Percentiles rank a stretch among this genome's conserved stretches.
phyloP scores from a whole-genome alignment of 768 basidiomycete species.

The Tephrocybe sp. region DNA sequence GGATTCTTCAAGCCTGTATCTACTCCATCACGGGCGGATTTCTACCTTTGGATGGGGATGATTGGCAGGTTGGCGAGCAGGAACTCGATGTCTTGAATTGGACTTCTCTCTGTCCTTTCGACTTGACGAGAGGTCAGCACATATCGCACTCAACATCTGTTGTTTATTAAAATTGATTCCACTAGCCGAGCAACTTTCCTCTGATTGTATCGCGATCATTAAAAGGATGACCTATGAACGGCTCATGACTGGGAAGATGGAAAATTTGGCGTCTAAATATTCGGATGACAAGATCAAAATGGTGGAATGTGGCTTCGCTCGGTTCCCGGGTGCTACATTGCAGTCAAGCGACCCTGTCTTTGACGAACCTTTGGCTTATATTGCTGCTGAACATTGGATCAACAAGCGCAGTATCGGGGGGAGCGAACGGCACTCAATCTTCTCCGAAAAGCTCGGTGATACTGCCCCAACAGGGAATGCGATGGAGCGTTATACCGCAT shows the following conservation, averaged over 20 bases:
- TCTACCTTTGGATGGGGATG: background rate
- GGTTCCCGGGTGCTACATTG: background rate
- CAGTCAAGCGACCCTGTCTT: background rate
- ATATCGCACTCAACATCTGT: too few species aligned
- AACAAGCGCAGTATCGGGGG: background rate
- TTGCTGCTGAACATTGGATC: constrained; percentile 3
- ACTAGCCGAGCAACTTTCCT: background rate
- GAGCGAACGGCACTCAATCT: background rate
- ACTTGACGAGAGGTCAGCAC: background rate
- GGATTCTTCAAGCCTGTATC: background rate
- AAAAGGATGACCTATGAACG: background rate
- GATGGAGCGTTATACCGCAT: background rate
- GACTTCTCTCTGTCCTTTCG: background rate
- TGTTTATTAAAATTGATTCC: background rate
- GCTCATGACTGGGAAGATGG: background rate
- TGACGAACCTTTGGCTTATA: constrained; percentile 1
- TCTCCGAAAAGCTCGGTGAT: background rate
- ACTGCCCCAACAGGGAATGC: background rate
- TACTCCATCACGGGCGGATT: background rate
- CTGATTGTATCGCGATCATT: background rate
- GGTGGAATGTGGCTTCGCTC: constrained; percentile 5
- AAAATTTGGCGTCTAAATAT: background rate
- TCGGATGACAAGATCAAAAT: background rate
- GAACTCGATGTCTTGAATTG: background rate
- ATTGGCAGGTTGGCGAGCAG: background rate